Percentiles rank a stretch among this genome's conserved stretches.
Evolutionary conservation across 352 stramenopile genomes (phyloP).

Genomic region (Phytopythium litorale): DNA sequence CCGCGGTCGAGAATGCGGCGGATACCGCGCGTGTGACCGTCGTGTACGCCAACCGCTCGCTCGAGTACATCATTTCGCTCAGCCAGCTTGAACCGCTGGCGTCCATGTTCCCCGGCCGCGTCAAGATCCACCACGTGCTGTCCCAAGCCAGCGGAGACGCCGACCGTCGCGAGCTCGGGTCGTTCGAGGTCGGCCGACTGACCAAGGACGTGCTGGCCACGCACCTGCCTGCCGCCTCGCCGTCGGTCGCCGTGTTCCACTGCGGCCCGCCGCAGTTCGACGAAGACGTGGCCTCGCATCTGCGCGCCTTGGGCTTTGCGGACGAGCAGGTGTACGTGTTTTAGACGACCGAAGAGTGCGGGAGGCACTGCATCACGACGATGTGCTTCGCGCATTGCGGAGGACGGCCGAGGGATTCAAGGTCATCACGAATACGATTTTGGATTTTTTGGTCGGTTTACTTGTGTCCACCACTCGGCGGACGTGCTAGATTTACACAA

Average conservation of each 20-base stretch:
- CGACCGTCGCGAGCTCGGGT: constrained; percentile 43
- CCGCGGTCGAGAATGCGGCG: constrained; percentile 48
- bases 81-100: constrained; percentile 68
- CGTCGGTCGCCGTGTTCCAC: constrained; percentile 57
- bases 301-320: constrained; percentile 45
- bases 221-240: constrained; percentile 33
- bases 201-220: constrained; percentile 35
- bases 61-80: constrained; percentile 65
- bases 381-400: background rate
- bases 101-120: constrained; percentile 70
- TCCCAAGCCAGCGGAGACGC: constrained; percentile 31
- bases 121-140: constrained; percentile 70
- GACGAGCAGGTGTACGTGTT: constrained; percentile 65
- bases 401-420: background rate
- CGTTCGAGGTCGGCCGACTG: constrained; percentile 49
- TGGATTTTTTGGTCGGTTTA: constrained; percentile 5
- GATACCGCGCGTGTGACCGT: constrained; percentile 67
- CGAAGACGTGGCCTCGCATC: constrained; percentile 36
- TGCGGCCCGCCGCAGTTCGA: constrained; percentile 76
- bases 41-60: constrained; percentile 69
- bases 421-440: background rate
- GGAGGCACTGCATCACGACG: background rate
- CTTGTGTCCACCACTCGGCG: constrained; percentile 1
- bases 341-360: constrained; percentile 13
- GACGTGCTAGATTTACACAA: constrained; percentile 9